Evolutionary conservation across 106 monocot species (phyloP), one percentile per base, ranked within the genome.

Genomic region (Vanilla planifolia): DNA sequence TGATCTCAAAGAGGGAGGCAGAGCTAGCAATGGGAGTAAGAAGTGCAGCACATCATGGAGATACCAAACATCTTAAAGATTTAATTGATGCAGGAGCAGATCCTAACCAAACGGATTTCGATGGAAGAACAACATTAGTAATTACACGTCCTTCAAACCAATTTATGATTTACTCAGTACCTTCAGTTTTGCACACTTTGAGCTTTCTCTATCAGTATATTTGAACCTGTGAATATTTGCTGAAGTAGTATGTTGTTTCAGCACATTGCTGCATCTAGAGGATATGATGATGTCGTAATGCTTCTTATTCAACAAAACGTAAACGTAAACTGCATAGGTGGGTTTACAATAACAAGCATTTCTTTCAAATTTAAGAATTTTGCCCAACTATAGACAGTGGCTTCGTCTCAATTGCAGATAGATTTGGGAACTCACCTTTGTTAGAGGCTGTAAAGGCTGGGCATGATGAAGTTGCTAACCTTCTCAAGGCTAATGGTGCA

Each of bases 81-180:
- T 66, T 88, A 37, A 79, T 79, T 19, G 77, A 79, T 68, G 79
- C 83, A 1, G 88, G 88, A 30, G 79, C 70, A 48, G 82, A 88
- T 79, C 88, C 88, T 42, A 79, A 59, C 66, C 83, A 76, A 73
- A 48, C 67, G 3, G 77, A 83, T 39, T 80, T 83, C 45, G 79
- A 83, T 69, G 88, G 88, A 19, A 79, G 88, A 33, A 88, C 83
- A 14, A 73, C 88, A 48, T 63, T 83, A n/a, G 88, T 88, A 73
- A 8, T 53, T 67, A 6, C 52, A 48, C 35, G 24, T 43, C 32
- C 6, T 20, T 27, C 39, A 8, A 19, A 30, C 3, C 2, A 6
- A 27, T 6, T 28, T 10, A 29, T 3, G 7, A 7, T 4, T 15
- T 45, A n/a, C n/a, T n/a, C n/a, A n/a, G n/a, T n/a, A n/a, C n/a